Base-by-base conservation (phyloP, 257 asterid species). In the Striga asiatica region DNA sequence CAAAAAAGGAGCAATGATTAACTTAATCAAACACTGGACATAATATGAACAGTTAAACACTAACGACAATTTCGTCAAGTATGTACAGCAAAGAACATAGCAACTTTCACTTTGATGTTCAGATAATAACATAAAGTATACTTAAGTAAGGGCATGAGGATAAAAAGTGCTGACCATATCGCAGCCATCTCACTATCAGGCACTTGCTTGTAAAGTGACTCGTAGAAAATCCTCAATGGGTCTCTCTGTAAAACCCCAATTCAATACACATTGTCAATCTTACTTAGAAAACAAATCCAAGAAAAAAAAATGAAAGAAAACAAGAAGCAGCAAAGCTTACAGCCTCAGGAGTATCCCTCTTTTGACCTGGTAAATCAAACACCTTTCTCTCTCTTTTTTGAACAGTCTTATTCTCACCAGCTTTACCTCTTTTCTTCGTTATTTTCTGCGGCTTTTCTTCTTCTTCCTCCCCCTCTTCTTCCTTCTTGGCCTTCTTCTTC, bases 181-280 rank as follows among this genome's bases (percentile, higher is more conserved):
- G 94, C 82, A 14, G 97, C 98, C 92, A 91, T 78, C 27, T 91
- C 94, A 73, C 98, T 91, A 1, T 29, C 46, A 41, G 98, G 94
- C 53, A 80, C 82, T 80, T 91, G 97, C 56, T 77, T 25, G 66
- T 77, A 60, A 67, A 87, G 71, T 7, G 78, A 73, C 78, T 80
- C 88, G 18, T 91, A 91, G 74, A 91, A 91, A 43, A 87, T 87
- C 71, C 89, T 77, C 64, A 78, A 68, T 0, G 97, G 86, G 60
- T 87, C 97, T 67, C 94, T 80, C 97, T 91, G 85, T n/a, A n/a
- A n/a, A n/a, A n/a, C n/a, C n/a, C n/a, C n/a, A n/a, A n/a, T n/a
- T n/a, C n/a, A n/a, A n/a, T n/a, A n/a, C n/a, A n/a, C n/a, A n/a
- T n/a, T n/a, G n/a, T n/a, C n/a, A n/a, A n/a, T n/a, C n/a, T n/a